Evolutionary conservation across 352 stramenopile species (phyloP).

Genomic region (Globisporangium cylindrosporum): DNA sequence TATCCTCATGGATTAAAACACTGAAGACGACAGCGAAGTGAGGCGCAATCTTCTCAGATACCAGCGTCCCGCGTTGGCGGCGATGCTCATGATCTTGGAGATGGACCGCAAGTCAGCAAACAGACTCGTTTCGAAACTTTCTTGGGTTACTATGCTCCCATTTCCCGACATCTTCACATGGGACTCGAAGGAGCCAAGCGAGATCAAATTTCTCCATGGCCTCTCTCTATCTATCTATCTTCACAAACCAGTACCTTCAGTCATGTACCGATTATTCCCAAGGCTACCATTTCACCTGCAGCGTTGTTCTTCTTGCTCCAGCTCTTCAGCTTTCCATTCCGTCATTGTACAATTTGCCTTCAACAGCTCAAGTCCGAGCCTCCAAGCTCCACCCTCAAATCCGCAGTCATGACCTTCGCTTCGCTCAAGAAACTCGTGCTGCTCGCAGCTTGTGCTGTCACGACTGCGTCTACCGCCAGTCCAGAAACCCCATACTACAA

Average conservation of each 20-base stretch:
- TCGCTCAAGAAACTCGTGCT: background rate
- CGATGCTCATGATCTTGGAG: background rate
- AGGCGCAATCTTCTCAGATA: background rate
- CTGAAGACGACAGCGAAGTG: background rate
- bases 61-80: background rate
- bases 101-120: background rate
- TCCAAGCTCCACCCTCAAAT: background rate
- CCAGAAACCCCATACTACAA: background rate
- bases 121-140: background rate
- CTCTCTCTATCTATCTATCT: background rate
- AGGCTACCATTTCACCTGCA: background rate
- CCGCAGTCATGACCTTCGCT: background rate
- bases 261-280: background rate
- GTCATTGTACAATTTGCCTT: background rate
- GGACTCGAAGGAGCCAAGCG: too few species aligned
- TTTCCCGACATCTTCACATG: background rate
- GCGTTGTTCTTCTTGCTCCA: background rate
- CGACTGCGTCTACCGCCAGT: background rate
- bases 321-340: background rate
- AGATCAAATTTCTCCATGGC: background rate
- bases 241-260: background rate
- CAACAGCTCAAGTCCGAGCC: background rate
- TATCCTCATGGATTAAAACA: too few species aligned
- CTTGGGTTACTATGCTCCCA: background rate
- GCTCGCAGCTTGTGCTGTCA: background rate